Evolutionary conservation across 352 stramenopile genomes (phyloP), one percentile per base, ranked within the genome.

Genomic region (Phytophthora rubi): DNA sequence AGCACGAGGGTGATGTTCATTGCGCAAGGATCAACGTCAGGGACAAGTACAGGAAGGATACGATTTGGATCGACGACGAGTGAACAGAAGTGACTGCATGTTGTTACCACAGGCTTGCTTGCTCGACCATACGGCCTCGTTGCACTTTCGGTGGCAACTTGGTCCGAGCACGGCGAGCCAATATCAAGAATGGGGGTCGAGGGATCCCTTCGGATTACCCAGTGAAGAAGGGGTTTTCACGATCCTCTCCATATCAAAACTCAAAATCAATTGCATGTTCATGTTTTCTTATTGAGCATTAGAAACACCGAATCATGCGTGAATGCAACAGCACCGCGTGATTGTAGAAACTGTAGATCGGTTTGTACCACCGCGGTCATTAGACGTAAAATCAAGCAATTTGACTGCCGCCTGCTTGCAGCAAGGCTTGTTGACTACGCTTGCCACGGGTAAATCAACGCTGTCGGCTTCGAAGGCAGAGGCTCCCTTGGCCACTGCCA

Each of bases 201-300:
- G 72, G 72, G 72, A 80, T 80, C 72, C 58, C 68, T 80, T 77
- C 60, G 68, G 68, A 80, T 71, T 1, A 70, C 9, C 51, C 23
- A 32, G 67, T 79, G 72, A 80, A 77, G 64, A 80, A 80, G 72
- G 72, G 72, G 72, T 80, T 80, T 80, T 80, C 72, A 80, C 54
- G 64, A 80, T 77, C 61, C 68, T 80, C 72, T 80, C 72, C 72
- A 80, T 74, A 70, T 53, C 54, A 37, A 42, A 42, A 15, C 9
- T 6, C 35, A 42, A 45, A 76, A 57, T 37, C 35, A n/a, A 65
- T 32, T 72, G 56, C 52, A 59, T 65, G 64, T 66, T 51, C 13
- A 16, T 39, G 3, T 15, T 26, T 15, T 58, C 64, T 18, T 10
- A 16, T 10, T 9, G 12, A 42, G 15, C 33, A 39, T 12, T 12